Evolutionary conservation across 1,284 basidiomycete species (phyloP), one percentile per base, ranked within the genome.

Genomic region (Ustilago esculenta): DNA sequence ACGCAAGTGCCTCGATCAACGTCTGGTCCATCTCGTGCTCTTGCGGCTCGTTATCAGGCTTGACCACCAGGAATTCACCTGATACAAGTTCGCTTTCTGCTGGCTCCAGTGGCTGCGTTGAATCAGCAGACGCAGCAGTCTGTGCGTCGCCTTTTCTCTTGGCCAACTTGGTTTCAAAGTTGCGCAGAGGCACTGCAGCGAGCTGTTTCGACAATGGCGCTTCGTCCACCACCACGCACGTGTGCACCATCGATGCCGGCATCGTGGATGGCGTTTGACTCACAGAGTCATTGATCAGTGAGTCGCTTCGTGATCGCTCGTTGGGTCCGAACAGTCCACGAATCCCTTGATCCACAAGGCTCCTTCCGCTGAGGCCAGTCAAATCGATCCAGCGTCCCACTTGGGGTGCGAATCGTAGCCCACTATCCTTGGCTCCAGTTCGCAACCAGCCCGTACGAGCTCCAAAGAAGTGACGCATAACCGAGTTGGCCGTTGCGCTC

Each of bases 361-460:
- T 70, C 20, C 49, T 43, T 15, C 53, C 65, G 46, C 70, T 78
- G 29, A 80, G 33, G 0, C 80, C 80, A 3, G 77, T 80, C 25
- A 77, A 52, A 37, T 81, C 80, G 43, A 80, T 70, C 76, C 79
- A 81, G 5, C 58, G 54, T n/a, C 77, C 78, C n/a, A 61, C 51
- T 39, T 66, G 58, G 24, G 53, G 55, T n/a, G 56, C 64, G 39
- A 59, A 65, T 5, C 43, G 34, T 23, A 59, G 45, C 14, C 44
- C 53, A 24, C 52, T 53, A 34, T 73, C 75, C 46, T 64, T 68
- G 29, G 67, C 63, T 24, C 76, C 77, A 2, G 75, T 74, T 2
- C 79, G 67, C 35, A 80, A 49, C 80, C 80, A 81, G 21, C 80
- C 80, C 1, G 80, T 81, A 6, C 77, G 66, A 5, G 77, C 76